phyloP scores from a whole-genome alignment of 768 basidiomycete genomes.

The Tylopilus plumbeoviolaceoides region DNA sequence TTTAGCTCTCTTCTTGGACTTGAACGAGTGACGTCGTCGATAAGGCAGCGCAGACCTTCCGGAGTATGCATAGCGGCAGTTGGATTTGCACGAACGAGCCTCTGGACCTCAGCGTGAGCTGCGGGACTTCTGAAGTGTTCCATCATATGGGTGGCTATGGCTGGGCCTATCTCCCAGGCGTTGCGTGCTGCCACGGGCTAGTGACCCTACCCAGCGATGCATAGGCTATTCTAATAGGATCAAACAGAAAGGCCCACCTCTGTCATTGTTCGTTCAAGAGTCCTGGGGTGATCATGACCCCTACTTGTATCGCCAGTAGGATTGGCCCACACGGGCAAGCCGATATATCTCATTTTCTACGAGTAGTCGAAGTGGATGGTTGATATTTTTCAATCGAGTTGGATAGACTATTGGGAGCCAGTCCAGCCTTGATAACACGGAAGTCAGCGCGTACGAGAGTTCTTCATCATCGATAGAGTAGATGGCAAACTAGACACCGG shows the following conservation, averaged over 20 bases:
- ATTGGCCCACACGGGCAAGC: conserved; percentile 86
- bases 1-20: conserved; percentile 65
- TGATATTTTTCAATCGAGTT: conserved; percentile 59
- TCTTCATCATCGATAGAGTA: conserved; percentile 40
- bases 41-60: conserved; percentile 75
- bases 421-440: not conserved
- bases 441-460: conserved; percentile 35
- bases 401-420: conserved; percentile 45
- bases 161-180: conserved; percentile 80
- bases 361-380: conserved; percentile 73
- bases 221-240: not conserved
- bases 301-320: conserved; percentile 72
- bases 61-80: conserved; percentile 66
- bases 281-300: conserved; percentile 55
- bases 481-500: conserved; percentile 61
- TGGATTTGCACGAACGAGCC: conserved; percentile 71
- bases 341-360: conserved; percentile 90
- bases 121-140: conserved; percentile 78
- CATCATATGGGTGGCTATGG: conserved; percentile 75
- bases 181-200: conserved; percentile 70
- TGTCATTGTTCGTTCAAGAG: conserved; percentile 52
- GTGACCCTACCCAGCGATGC: conserved; percentile 37
- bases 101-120: conserved; percentile 68
- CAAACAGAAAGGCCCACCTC: conserved; percentile 46
- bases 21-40: conserved; percentile 67